Conservation (phyloP, 257 asterid species). For the Fraxinus pennsylvanica region DNA sequence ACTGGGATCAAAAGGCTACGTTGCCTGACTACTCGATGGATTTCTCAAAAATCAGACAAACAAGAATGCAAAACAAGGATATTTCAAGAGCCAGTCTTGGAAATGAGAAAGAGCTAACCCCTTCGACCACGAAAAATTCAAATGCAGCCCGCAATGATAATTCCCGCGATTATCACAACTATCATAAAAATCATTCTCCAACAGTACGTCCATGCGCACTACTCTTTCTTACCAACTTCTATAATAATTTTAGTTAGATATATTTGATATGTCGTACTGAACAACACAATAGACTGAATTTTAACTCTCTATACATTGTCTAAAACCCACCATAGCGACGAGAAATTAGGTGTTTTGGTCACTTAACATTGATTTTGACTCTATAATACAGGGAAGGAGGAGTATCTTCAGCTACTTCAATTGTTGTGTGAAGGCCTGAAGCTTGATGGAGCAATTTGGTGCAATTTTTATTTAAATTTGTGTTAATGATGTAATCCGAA, state of each 20-base stretch:
- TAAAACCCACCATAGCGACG: too few species aligned
- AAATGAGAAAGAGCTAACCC: conserved; percentile 15
- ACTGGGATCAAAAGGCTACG: conserved; percentile 12
- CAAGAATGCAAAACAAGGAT: conserved; percentile 20
- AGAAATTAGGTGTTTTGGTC: neutral
- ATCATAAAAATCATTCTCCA: conserved; percentile 11
- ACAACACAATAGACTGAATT: neutral
- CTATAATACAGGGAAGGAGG: conserved; percentile 62
- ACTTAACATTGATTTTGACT: neutral
- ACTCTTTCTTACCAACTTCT: neutral
- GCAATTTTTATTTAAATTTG: conserved; percentile 9
- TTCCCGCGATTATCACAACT: neutral
- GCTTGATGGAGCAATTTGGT: neutral
- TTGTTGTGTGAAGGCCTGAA: conserved; percentile 82
- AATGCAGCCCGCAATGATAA: neutral
- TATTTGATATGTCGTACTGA: too few species aligned
- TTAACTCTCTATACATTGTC: too few species aligned
- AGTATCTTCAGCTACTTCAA: conserved; percentile 82
- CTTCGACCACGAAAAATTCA: neutral
- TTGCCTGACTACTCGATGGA: conserved; percentile 16
- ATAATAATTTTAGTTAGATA: neutral
- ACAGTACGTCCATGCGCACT: neutral
- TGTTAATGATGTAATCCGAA: neutral
- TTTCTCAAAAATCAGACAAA: conserved; percentile 19
- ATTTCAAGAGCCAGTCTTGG: conserved; percentile 19